phyloP scores from a whole-genome alignment of 768 basidiomycete genomes.

The Omphalotus guepiniiformis region DNA sequence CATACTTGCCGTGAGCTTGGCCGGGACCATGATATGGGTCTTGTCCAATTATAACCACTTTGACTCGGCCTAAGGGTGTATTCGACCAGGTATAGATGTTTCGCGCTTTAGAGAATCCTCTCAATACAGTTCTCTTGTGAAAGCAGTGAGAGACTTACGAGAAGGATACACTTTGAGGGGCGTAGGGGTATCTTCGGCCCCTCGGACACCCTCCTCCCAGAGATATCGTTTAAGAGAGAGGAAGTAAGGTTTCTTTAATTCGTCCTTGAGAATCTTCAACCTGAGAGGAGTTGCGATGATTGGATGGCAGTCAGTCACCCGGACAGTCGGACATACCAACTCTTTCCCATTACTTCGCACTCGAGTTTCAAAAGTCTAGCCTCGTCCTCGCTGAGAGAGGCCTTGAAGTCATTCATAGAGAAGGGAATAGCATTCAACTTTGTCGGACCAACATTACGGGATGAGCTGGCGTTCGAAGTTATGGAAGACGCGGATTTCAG shows the following conservation, averaged over 20 bases:
- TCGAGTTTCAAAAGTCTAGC: constrained; percentile 60
- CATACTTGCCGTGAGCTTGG: constrained; percentile 75
- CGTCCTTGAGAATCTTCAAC: constrained; percentile 71
- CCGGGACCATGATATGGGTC: constrained; percentile 81
- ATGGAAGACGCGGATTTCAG: constrained; percentile 31
- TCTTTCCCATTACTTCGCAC: constrained; percentile 68
- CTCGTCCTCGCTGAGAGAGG: constrained; percentile 54
- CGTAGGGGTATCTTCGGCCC: constrained; percentile 40
- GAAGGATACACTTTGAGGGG: constrained; percentile 69
- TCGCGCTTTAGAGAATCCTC: constrained; percentile 41
- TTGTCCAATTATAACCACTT: constrained; percentile 87
- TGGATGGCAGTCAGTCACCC: not conserved
- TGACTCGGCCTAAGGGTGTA: constrained; percentile 77
- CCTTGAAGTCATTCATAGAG: constrained; percentile 49
- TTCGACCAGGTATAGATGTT: constrained; percentile 92
- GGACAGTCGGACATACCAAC: constrained; percentile 45
- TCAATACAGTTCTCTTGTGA: not conserved
- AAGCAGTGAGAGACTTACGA: constrained; percentile 42
- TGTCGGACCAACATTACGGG: constrained; percentile 15
- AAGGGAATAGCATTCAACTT: constrained; percentile 68
- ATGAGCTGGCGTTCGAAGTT: constrained; percentile 16
- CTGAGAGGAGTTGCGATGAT: constrained; percentile 28
- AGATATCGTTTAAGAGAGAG: constrained; percentile 66
- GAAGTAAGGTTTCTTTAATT: constrained; percentile 77
- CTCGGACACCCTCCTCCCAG: constrained; percentile 58